A percentile compares a stretch with the other conserved stretches of the same genome.
phyloP scores from a whole-genome alignment of 129 eudicot genomes.

The Scalesia atractyloides region DNA sequence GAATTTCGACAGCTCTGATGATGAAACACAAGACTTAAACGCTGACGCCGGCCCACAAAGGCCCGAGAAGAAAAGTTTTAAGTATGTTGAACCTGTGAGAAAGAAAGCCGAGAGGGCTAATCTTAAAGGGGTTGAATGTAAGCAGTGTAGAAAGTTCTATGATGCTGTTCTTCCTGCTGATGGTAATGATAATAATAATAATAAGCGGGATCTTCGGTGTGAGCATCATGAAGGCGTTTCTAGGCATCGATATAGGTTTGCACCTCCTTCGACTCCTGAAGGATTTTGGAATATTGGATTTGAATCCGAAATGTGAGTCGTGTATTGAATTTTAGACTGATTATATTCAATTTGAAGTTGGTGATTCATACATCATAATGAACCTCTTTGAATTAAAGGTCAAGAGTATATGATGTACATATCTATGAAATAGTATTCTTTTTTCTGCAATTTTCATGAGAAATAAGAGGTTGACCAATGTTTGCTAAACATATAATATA shows the following conservation, averaged over 20 bases:
- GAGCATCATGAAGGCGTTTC: conserved; percentile 99
- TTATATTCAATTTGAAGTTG: neutral
- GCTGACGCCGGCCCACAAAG: conserved; percentile 35
- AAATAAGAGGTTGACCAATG: neutral
- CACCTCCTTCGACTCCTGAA: conserved; percentile 94
- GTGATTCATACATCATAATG: conserved; percentile 6
- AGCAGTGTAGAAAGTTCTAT: conserved; percentile 88
- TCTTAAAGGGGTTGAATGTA: conserved; percentile 86
- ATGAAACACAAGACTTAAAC: conserved; percentile 70
- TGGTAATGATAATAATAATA: conserved; percentile 27
- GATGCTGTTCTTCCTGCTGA: conserved; percentile 87
- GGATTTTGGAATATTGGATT: conserved; percentile 99
- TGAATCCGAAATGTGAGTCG: conserved; percentile 78
- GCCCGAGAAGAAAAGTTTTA: conserved; percentile 53
- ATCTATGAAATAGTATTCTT: neutral
- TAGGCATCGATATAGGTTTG: conserved; percentile 93
- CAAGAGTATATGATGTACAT: neutral
- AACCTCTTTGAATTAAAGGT: neutral
- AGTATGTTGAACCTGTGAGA: conserved; percentile 88
- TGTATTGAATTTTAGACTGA: conserved; percentile 12
- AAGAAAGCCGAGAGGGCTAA: conserved; percentile 82
- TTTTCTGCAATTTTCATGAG: neutral
- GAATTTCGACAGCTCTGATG: conserved; percentile 63
- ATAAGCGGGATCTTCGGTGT: conserved; percentile 58
- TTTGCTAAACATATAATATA: too few species aligned